Conservation (phyloP, 2,329 filamentous ascomycete genomes). For the Paracorniculantispora psalliotae region DNA sequence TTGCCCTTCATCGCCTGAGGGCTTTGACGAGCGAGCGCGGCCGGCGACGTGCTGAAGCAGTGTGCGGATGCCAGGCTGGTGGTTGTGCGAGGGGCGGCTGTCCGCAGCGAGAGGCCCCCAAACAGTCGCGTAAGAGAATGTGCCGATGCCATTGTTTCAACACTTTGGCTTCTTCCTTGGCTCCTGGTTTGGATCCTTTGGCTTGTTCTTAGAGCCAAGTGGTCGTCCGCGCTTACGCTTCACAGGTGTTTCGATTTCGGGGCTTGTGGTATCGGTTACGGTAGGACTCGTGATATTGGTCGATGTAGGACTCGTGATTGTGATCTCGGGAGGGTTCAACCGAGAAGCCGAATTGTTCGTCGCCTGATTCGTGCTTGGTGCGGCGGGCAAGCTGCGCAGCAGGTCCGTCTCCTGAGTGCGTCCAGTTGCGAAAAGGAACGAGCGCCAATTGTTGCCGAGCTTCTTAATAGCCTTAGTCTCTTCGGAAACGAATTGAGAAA, state of each 20-base stretch:
- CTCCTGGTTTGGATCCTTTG: background rate
- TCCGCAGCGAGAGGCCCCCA: conserved; percentile 19
- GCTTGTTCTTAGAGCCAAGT: background rate
- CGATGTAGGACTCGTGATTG: too few species aligned
- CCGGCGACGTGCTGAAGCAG: conserved; percentile 29
- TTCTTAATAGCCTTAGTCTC: too few species aligned
- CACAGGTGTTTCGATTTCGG: background rate
- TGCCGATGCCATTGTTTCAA: conserved; percentile 23
- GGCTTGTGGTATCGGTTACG: background rate
- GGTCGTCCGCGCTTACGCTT: conserved; percentile 6
- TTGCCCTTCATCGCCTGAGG: background rate
- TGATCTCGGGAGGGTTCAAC: too few species aligned
- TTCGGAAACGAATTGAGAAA: too few species aligned
- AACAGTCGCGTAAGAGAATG: conserved; percentile 29
- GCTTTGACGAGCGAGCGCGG: conserved; percentile 27
- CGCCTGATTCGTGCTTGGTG: too few species aligned
- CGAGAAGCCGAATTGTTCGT: too few species aligned
- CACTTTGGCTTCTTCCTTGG: background rate
- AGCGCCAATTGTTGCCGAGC: too few species aligned
- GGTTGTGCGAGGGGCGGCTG: conserved; percentile 9
- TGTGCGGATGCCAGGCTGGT: conserved; percentile 16
- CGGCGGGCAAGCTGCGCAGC: too few species aligned
- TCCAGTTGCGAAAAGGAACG: too few species aligned
- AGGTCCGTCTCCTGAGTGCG: too few species aligned
- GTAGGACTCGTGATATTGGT: background rate